Base-by-base conservation (phyloP, 106 monocot genomes). In the Cymbidium sinense region DNA sequence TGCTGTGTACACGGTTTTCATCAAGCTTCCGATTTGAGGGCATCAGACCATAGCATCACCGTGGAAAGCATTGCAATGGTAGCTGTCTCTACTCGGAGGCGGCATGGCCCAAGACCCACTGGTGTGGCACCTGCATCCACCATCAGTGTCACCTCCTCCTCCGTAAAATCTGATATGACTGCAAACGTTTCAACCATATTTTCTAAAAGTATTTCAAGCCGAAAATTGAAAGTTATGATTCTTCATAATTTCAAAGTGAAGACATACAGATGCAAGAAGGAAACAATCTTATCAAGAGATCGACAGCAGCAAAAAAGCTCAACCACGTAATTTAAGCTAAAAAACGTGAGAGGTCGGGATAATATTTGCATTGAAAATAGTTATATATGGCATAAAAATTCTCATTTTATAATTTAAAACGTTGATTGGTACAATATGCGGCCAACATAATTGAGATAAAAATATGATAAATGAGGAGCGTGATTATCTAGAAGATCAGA, bases 11-110 rank as follows among this genome's bases (percentile, higher is more conserved):
- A 47, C 17, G 13, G 13, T n/a, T 13, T 47, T 47, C 47, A 47
- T 13, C 27, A 67, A 67, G 36, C 37, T 5, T 83, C 31, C n/a
- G 33, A 18, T 13, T 77, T 78, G 34, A 86, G 82, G 54, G 82
- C 77, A 78, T 99, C 90, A 50, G 94, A 92, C 91, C 92, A 99
- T 7, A 92, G 75, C 94, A 90, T 87, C 9, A 92, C 82, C n/a
- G 92, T 81, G 20, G 98, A 50, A 34, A 99, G 81, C 19, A 99
- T 86, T 20, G 94, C 81, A 17, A 99, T 75, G 1, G 92, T 84
- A 44, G 98, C 98, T 3, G 98, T 99, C 80, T 99, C 98, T 75
- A 94, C 98, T 79, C 98, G 88, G 9, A 99, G 79, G n/a, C 94
- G 86, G 75, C 87, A 82, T 17, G 90, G 86, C 8, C 98, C 98